Evolutionary conservation across 768 basidiomycete species (phyloP).

Genomic region (Grammothele lineata): DNA sequence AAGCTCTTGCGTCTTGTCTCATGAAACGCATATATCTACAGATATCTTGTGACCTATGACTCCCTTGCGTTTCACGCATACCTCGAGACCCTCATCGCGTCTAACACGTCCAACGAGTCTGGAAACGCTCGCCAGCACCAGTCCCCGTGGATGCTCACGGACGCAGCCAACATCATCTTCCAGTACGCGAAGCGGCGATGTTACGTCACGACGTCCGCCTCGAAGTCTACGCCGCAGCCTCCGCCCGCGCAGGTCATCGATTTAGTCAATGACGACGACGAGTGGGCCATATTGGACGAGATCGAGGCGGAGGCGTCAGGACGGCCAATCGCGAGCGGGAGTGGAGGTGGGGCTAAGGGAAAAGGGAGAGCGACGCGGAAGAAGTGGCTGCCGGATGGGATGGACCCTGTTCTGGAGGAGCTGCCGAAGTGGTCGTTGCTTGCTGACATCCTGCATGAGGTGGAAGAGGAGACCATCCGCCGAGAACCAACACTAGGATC

Average conservation of each 20-base stretch:
- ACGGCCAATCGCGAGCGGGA: neutral
- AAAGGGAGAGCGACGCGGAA: conserved; percentile 18
- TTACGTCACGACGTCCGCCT: conserved; percentile 45
- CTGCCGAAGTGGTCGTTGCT: conserved; percentile 91
- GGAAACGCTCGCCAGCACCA: conserved; percentile 63
- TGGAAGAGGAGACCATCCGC: conserved; percentile 79
- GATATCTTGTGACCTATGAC: conserved; percentile 89
- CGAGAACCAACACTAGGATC: conserved; percentile 38
- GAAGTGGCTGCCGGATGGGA: conserved; percentile 68
- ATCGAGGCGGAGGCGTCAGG: conserved; percentile 33
- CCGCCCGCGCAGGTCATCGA: conserved; percentile 22
- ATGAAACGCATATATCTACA: no score
- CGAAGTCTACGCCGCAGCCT: conserved; percentile 27
- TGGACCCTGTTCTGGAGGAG: conserved; percentile 89
- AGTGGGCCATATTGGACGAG: conserved; percentile 70
- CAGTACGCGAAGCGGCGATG: conserved; percentile 77
- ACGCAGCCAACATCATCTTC: conserved; percentile 86
- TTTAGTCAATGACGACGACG: conserved; percentile 55
- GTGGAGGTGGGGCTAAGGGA: neutral
- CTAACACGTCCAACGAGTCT: conserved; percentile 44
- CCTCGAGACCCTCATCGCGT: conserved; percentile 79
- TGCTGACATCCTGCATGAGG: conserved; percentile 82
- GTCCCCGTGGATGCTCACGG: conserved; percentile 88
- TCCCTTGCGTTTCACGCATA: conserved; percentile 87
- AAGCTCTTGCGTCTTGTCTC: no score